Evolutionary conservation across 2,329 filamentous ascomycete genomes (phyloP), one percentile per base, ranked within the genome.

Genomic region (Exophiala xenobiotica): DNA sequence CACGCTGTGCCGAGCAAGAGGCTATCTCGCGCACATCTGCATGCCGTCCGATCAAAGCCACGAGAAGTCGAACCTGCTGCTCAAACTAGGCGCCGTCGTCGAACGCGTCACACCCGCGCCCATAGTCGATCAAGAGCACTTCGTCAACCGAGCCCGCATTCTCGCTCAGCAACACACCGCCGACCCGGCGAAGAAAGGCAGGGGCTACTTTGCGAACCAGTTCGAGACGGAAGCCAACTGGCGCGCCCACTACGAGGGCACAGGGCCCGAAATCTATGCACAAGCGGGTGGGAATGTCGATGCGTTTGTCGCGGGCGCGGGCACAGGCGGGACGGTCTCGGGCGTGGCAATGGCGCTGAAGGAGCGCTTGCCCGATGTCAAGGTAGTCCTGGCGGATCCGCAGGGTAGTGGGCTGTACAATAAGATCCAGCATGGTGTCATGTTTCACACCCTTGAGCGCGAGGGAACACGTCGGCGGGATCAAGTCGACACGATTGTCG

Each of bases 401-500:
- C 90, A 95, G 67, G 93, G 93, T 7, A 95, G 89, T 67, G 93
- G 93, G 0, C 75, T 99, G 20, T 96, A 87, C 75, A 95, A 99
- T 73, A 87, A 89, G 65, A 79, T 99, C 59, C 87, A 87, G 61
- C 88, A 93, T 69, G 93, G 92, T 4, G 93, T 99, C 55, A 96
- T 99, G 89, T 99, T 96, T 71, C 87, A 90, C 53, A 65, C 79
- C 1, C 95, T 88, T 23, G 93, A 99, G 72, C 82, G 80, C 58
- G 93, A 99, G 75, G 93, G 93, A 3, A 97, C 92, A 9, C 78
- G 93, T 11, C 80, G 95, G 42, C 79, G 93, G 53, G 85, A 88
- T 63, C 95, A 99, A 71, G 90, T 99, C 46, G 95, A 99, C 73
- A 91, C 87, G 3, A 89, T 99, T 58, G 90, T 99, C 22, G 95